Percentiles rank a stretch among this genome's conserved stretches.
These are phyloP conservation scores for Pseudocercospora crystallina DNA, from an alignment of 2,329 filamentous ascomycete species.

Conservation along the genomic window DNA sequence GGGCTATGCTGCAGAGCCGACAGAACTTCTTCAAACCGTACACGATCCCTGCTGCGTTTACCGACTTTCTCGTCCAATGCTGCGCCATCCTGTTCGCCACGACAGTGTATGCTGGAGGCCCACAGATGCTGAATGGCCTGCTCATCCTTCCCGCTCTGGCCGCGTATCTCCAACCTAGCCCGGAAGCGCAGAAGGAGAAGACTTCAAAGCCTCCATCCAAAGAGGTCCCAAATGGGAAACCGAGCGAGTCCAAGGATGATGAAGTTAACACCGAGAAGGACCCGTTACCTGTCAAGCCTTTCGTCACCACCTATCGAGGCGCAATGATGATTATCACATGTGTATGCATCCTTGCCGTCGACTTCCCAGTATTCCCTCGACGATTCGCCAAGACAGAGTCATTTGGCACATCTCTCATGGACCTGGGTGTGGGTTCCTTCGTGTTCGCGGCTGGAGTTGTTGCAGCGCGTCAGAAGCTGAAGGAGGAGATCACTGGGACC, in stretches of 20 bases:
- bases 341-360: conserved; percentile 90
- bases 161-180: conserved; percentile 45
- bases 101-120: conserved; percentile 76
- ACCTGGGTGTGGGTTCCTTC: conserved; percentile 94
- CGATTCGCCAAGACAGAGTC: conserved; percentile 97
- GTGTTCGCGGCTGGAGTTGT: conserved; percentile 92
- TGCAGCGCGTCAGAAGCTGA: conserved; percentile 78
- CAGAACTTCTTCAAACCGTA: conserved; percentile 81
- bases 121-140: conserved; percentile 71
- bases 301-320: conserved; percentile 87
- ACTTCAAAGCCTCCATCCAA: conserved; percentile 24
- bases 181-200: conserved; percentile 35
- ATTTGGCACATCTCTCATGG: conserved; percentile 99
- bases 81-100: conserved; percentile 77
- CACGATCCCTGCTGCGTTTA: conserved; percentile 63
- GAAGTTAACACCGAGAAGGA: conserved; percentile 35
- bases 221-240: conserved; percentile 21
- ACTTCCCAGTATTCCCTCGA: conserved; percentile 88
- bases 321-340: conserved; percentile 90
- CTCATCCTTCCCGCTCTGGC: conserved; percentile 67
- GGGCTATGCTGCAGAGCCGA: conserved; percentile 83
- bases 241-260: conserved; percentile 13
- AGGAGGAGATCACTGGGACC: conserved; percentile 47
- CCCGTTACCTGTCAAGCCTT: conserved; percentile 78
- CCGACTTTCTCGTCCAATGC: conserved; percentile 88